Conservation (phyloP, 208 protist species). For the Phytomonas sp. region DNA sequence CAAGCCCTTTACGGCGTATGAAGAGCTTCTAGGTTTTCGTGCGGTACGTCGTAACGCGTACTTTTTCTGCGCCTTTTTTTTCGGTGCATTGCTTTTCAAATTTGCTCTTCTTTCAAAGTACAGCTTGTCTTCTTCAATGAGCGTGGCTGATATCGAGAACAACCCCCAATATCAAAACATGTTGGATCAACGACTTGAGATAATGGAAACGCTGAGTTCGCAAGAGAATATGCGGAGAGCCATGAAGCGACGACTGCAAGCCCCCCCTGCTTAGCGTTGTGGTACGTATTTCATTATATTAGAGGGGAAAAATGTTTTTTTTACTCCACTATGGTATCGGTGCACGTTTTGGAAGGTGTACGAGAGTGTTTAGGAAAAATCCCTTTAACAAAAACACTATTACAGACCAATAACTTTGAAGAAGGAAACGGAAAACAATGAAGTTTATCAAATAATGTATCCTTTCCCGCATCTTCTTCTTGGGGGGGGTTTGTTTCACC, state of each 20-base stretch:
- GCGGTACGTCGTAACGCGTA: conserved; percentile 59
- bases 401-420: too few species aligned
- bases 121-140: conserved; percentile 21
- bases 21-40: conserved; percentile 74
- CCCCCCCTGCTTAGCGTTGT: conserved; percentile 22
- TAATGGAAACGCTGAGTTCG: conserved; percentile 28
- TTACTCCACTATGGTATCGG: neutral
- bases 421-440: too few species aligned
- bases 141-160: conserved; percentile 19
- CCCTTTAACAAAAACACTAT: neutral
- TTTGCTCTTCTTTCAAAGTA: conserved; percentile 35
- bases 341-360: conserved; percentile 2
- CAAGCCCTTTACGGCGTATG: conserved; percentile 74
- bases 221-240: conserved; percentile 29
- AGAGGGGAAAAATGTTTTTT: neutral
- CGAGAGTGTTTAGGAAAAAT: neutral
- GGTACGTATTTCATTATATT: neutral
- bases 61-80: conserved; percentile 52
- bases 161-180: conserved; percentile 39
- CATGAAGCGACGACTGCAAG: conserved; percentile 13
- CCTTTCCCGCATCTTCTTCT: too few species aligned
- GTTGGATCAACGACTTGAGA: conserved; percentile 33
- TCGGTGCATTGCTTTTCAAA: conserved; percentile 61
- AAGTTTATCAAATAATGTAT: too few species aligned
- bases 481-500: too few species aligned